These are phyloP conservation scores for Sugiyamaella smithiae DNA, from an alignment of 805 yeast genomes.

Conservation along the genomic window DNA sequence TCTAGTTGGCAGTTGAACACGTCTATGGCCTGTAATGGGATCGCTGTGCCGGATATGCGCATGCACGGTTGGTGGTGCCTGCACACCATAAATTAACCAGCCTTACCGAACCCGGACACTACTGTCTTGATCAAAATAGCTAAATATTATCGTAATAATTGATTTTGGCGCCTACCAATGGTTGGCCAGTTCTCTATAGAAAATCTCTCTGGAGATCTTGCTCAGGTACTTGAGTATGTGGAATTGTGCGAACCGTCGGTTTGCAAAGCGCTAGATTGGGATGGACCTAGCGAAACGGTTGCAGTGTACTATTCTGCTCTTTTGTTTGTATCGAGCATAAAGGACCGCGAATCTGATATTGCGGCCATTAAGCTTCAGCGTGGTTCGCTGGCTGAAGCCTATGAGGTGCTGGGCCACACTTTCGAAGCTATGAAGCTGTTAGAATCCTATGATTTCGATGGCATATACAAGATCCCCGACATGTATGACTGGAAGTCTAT, in stretches of 20 bases:
- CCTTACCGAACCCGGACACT: too few relatives aligned
- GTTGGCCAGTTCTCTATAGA: too few relatives aligned
- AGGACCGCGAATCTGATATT: neutral
- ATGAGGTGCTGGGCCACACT: neutral
- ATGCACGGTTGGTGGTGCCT: neutral
- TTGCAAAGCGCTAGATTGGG: neutral
- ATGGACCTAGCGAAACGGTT: neutral
- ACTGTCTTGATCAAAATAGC: too few relatives aligned
- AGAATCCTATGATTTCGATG: neutral
- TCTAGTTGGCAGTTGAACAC: neutral
- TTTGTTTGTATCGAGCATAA: neutral
- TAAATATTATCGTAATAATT: too few relatives aligned
- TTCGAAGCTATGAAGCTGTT: neutral
- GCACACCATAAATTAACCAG: too few relatives aligned
- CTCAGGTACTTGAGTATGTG: neutral
- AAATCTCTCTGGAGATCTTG: too few relatives aligned
- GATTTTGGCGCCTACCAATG: too few relatives aligned
- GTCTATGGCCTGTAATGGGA: conserved; percentile 1
- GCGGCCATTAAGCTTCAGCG: neutral
- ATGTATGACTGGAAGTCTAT: neutral
- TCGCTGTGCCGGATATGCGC: conserved; percentile 1
- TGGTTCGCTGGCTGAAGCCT: neutral
- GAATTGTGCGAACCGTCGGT: neutral
- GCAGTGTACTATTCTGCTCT: neutral
- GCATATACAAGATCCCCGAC: conserved; percentile 5